Conservation (phyloP, 2,329 filamentous ascomycete species). For the Mycogone perniciosa region DNA sequence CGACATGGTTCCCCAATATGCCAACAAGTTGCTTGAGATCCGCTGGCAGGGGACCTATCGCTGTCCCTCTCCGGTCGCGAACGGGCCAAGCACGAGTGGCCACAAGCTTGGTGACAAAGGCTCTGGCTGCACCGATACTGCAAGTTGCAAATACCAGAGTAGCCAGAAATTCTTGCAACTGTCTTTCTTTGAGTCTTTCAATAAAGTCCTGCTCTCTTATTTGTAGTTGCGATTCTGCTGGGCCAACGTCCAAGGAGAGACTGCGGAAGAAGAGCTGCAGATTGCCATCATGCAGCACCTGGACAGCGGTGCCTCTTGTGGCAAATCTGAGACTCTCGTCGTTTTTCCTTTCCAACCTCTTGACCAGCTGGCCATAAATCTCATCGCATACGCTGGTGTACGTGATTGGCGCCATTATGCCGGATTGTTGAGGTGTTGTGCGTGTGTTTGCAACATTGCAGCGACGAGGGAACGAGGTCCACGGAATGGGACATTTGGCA, state of each 20-base stretch:
- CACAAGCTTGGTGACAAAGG: constrained; percentile 18
- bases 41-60: constrained; percentile 16
- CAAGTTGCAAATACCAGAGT: constrained; percentile 25
- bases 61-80: constrained; percentile 4
- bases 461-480: too few species aligned
- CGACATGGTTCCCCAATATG: constrained; percentile 17
- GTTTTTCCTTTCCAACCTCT: constrained; percentile 1
- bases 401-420: not conserved
- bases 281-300: not conserved
- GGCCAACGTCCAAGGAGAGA: not conserved
- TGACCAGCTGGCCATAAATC: not conserved
- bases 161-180: constrained; percentile 27
- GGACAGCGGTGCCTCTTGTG: not conserved
- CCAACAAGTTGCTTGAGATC: constrained; percentile 15
- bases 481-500: not conserved
- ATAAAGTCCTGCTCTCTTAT: constrained; percentile 16
- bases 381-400: not conserved
- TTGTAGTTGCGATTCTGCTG: not conserved
- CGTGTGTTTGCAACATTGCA: too few species aligned
- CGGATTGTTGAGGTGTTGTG: not conserved
- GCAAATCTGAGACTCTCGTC: constrained; percentile 1
- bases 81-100: not conserved
- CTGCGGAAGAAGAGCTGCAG: constrained; percentile 1
- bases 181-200: constrained; percentile 15
- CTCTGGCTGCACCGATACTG: constrained; percentile 18